A percentile compares a stretch with the other conserved stretches of the same genome.
Conservation (phyloP, 306 rosid species). For the Cyclanthera cordifolia region DNA sequence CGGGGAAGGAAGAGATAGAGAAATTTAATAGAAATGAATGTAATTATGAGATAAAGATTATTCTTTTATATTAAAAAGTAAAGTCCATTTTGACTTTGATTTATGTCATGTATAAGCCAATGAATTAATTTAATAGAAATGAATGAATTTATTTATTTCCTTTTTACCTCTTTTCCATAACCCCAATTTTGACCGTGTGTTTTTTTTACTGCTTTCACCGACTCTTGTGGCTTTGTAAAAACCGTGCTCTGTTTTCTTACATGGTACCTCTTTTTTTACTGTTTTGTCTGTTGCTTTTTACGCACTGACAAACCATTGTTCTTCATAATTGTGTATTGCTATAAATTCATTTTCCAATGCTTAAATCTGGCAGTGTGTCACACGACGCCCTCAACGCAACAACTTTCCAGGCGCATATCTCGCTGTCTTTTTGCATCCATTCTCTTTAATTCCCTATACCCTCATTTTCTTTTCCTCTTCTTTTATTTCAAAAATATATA, state of each 20-base stretch:
- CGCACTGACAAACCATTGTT: neutral
- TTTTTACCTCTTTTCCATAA: neutral
- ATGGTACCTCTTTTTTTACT: neutral
- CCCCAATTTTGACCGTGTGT: neutral
- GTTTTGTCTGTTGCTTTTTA: neutral
- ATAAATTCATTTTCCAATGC: neutral
- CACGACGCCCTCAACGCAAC: neutral
- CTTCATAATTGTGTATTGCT: neutral
- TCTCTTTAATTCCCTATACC: neutral
- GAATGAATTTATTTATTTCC: no score
- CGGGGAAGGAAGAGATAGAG: no score
- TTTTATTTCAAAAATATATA: no score
- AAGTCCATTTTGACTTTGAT: no score
- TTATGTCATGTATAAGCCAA: no score
- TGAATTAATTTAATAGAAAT: neutral
- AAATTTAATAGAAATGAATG: no score
- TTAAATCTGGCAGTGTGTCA: neutral
- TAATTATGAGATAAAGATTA: no score
- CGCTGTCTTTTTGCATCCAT: neutral
- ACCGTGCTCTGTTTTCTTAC: neutral
- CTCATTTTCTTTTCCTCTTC: no score
- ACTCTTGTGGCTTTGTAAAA: neutral
- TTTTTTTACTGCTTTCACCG: constrained; percentile 7
- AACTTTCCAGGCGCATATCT: neutral
- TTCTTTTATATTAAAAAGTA: no score